phyloP scores from a whole-genome alignment of 2,329 filamentous ascomycete species.

The Diaporthe citriasiana region DNA sequence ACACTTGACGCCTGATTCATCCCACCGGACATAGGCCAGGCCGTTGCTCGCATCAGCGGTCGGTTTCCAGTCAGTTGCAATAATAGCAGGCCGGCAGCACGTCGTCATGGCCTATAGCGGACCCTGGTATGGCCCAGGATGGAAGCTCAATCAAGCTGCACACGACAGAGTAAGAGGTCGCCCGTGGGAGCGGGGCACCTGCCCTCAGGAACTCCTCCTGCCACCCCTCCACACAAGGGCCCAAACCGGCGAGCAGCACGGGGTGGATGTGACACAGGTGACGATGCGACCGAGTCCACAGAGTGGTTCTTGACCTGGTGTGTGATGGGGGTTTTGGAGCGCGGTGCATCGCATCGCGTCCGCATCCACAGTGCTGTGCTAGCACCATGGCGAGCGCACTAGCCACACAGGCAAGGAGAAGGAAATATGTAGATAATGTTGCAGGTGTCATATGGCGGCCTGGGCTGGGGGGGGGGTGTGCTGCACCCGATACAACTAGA shows the following conservation, averaged over 20 bases:
- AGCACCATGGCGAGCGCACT: slow-evolving; percentile 9
- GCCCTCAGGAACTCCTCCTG: slow-evolving; percentile 9
- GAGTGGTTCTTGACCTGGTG: slow-evolving; percentile 7
- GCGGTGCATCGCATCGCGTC: background rate
- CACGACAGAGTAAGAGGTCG: slow-evolving; percentile 32
- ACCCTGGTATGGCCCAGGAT: slow-evolving; percentile 29
- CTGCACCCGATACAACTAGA: slow-evolving; percentile 20
- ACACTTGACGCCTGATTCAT: slow-evolving; percentile 32
- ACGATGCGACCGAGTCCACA: slow-evolving; percentile 28
- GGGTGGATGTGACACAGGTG: slow-evolving; percentile 27
- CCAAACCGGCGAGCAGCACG: slow-evolving; percentile 26
- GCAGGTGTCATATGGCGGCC: slow-evolving; percentile 31
- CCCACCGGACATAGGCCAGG: slow-evolving; percentile 23
- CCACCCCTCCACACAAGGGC: slow-evolving; percentile 27
- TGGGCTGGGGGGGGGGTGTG: slow-evolving; percentile 16
- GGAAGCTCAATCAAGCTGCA: slow-evolving; percentile 31
- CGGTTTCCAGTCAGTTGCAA: slow-evolving; percentile 27
- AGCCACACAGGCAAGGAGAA: slow-evolving; percentile 6
- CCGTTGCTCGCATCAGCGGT: slow-evolving; percentile 21
- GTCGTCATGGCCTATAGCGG: slow-evolving; percentile 28
- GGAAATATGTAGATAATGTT: slow-evolving; percentile 12
- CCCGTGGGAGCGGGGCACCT: slow-evolving; percentile 26
- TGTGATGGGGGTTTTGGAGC: slow-evolving; percentile 7
- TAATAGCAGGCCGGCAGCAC: slow-evolving; percentile 16
- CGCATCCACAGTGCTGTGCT: slow-evolving; percentile 1